phyloP scores from a whole-genome alignment of 2,329 filamentous ascomycete genomes.

The Aspergillus terreus region DNA sequence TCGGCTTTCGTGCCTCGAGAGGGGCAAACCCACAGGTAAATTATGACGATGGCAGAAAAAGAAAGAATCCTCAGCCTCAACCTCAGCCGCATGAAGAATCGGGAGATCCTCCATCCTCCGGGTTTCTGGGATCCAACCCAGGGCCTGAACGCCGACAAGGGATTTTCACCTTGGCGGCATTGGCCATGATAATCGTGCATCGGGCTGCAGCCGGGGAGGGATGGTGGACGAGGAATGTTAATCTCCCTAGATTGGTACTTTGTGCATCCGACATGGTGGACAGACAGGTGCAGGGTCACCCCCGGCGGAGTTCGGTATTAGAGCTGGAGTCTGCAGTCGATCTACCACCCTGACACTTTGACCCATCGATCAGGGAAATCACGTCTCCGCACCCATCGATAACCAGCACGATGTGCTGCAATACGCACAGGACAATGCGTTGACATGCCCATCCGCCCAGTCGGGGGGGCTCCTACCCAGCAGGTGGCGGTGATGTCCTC shows the following conservation, averaged over 20 bases:
- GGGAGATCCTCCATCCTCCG: not conserved
- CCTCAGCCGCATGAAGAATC: not conserved
- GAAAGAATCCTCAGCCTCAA: not conserved
- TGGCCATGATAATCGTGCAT: not conserved
- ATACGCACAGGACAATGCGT: too few species aligned
- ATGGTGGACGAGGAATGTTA: not conserved
- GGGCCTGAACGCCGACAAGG: not conserved
- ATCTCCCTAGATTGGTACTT: not conserved
- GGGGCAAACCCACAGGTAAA: not conserved
- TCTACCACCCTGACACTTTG: not conserved
- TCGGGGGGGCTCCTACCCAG: not conserved
- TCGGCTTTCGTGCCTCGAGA: not conserved
- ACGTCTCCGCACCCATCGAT: too few species aligned
- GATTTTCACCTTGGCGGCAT: not conserved
- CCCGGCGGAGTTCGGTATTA: not conserved
- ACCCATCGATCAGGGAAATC: too few species aligned
- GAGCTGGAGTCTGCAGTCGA: not conserved
- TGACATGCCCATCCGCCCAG: too few species aligned
- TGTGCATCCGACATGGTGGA: not conserved
- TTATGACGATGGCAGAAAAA: not conserved
- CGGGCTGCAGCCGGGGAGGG: not conserved
- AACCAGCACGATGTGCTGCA: too few species aligned
- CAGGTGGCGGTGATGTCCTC: not conserved
- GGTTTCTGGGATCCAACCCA: not conserved
- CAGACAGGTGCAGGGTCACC: not conserved